phyloP scores from a whole-genome alignment of 1,284 basidiomycete species.

The Pisolithus thermaeus region DNA sequence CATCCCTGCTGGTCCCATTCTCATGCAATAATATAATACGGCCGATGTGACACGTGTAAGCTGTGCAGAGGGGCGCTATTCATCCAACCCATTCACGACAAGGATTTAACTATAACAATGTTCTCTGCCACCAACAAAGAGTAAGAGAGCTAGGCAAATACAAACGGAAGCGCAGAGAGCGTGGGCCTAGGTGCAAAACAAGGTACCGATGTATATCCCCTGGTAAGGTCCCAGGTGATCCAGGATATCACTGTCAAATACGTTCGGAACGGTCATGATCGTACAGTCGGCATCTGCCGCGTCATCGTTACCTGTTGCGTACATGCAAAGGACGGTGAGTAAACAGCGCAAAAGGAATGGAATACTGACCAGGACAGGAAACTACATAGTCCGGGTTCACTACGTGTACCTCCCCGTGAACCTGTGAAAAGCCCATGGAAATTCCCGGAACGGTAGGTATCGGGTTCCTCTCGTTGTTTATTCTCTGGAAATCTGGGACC shows the following conservation, averaged over 20 bases:
- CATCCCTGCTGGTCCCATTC: no score
- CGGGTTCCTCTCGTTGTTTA: conserved; percentile 42
- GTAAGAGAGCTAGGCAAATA: no score
- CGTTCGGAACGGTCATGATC: conserved; percentile 39
- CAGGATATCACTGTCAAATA: conserved; percentile 37
- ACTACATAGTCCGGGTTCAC: conserved; percentile 28
- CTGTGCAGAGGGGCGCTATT: no score
- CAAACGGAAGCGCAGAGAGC: background rate
- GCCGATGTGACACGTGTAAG: no score
- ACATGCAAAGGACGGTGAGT: no score
- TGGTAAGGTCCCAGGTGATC: conserved; percentile 54
- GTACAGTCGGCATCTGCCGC: conserved; percentile 42
- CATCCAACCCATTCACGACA: no score
- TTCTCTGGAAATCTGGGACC: conserved; percentile 40
- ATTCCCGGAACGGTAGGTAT: conserved; percentile 45
- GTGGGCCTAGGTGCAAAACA: conserved; percentile 34
- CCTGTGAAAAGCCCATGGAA: conserved; percentile 39
- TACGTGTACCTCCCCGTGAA: conserved; percentile 38
- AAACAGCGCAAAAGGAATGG: background rate
- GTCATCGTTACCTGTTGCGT: conserved; percentile 38
- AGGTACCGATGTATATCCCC: conserved; percentile 46
- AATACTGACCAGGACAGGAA: conserved; percentile 32
- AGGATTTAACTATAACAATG: no score
- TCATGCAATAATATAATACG: no score
- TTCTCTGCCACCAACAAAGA: no score